Conservation (phyloP, 2,329 filamentous ascomycete genomes). For the Lachnellula hyalina region DNA sequence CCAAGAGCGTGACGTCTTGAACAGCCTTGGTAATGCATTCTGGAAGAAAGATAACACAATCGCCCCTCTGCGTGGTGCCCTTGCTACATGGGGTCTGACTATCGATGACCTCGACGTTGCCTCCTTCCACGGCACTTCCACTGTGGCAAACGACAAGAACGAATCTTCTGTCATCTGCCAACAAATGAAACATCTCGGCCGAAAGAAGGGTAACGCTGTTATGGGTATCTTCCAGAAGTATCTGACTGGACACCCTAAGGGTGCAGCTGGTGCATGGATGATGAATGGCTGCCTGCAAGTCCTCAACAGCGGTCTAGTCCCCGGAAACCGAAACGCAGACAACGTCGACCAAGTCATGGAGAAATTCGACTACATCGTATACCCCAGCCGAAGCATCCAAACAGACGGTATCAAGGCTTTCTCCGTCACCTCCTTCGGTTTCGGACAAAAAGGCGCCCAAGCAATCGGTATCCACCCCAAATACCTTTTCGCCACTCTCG, state of each 20-base stretch:
- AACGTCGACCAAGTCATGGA: conserved; percentile 96
- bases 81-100: conserved; percentile 96
- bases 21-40: conserved; percentile 95
- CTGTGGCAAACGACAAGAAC: conserved; percentile 99
- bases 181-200: conserved; percentile 90
- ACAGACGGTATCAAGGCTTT: conserved; percentile 98
- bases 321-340: conserved; percentile 96
- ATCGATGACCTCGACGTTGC: conserved; percentile 93
- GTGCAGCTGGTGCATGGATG: conserved; percentile 99
- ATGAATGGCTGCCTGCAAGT: conserved; percentile 97
- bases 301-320: conserved; percentile 87
- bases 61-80: conserved; percentile 87
- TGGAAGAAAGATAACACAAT: conserved; percentile 95
- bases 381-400: conserved; percentile 90
- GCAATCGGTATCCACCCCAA: conserved; percentile 95
- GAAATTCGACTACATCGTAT: conserved; percentile 96
- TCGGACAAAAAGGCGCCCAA: conserved; percentile 98
- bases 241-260: conserved; percentile 97
- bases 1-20: conserved; percentile 88
- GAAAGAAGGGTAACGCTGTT: conserved; percentile 92
- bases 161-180: conserved; percentile 96
- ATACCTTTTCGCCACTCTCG: conserved; percentile 92
- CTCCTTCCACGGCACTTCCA: conserved; percentile 98
- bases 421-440: conserved; percentile 97
- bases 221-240: conserved; percentile 99